A percentile compares a stretch with the other conserved stretches of the same genome.
Conservation (phyloP, 78 protist species). For the Dictyostelium firmibasis region DNA sequence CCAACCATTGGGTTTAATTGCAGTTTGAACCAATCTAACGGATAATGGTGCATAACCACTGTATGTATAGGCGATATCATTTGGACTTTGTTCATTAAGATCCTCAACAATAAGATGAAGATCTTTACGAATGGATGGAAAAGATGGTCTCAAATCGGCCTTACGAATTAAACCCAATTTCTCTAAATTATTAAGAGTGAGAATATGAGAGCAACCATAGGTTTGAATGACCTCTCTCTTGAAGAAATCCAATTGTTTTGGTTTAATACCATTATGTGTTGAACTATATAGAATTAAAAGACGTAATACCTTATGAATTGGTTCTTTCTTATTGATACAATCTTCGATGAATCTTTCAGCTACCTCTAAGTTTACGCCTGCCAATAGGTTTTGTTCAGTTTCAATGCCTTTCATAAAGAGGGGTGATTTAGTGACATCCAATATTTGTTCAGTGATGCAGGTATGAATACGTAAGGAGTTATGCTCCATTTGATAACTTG, state of each 20-base stretch:
- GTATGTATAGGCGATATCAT: conserved; percentile 72
- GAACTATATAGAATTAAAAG: conserved; percentile 84
- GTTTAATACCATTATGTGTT: conserved; percentile 77
- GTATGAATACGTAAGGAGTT: conserved; percentile 31
- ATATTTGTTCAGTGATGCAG: conserved; percentile 39
- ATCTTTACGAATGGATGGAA: conserved; percentile 2
- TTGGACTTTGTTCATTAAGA: conserved; percentile 61
- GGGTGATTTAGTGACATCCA: neutral
- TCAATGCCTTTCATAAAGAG: conserved; percentile 47
- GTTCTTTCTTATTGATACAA: conserved; percentile 62
- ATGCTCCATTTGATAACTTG: conserved; percentile 45
- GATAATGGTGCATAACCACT: conserved; percentile 94
- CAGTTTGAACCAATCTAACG: conserved; percentile 78
- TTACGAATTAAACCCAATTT: conserved; percentile 19
- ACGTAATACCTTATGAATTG: conserved; percentile 86
- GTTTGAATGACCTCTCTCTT: conserved; percentile 76
- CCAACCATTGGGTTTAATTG: conserved; percentile 37
- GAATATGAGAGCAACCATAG: neutral
- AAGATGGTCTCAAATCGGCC: neutral
- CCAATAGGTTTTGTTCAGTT: conserved; percentile 63
- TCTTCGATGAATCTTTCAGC: conserved; percentile 82
- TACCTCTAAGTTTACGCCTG: neutral
- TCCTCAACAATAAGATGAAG: conserved; percentile 81
- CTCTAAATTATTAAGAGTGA: conserved; percentile 14
- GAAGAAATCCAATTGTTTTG: conserved; percentile 42